phyloP scores from a whole-genome alignment of 2,329 filamentous ascomycete species.

The Cladosporium halotolerans region DNA sequence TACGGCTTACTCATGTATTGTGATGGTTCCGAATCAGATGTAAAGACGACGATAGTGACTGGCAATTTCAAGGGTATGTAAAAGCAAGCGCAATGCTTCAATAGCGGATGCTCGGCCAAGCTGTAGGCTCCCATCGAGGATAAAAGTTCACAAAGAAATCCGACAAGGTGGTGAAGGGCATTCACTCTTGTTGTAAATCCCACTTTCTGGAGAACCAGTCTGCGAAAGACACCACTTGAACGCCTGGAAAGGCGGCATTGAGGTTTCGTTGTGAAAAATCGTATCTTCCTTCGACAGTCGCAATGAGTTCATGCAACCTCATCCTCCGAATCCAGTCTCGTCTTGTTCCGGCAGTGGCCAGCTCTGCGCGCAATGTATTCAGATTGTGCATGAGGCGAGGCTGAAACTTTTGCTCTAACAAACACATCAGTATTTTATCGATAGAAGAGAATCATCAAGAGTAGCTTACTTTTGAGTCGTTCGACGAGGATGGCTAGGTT shows the following conservation, averaged over 20 bases:
- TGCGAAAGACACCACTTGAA: conserved; percentile 31
- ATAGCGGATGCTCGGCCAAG: no score
- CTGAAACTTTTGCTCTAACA: conserved; percentile 14
- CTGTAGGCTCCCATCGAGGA: no score
- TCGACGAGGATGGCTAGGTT: conserved; percentile 54
- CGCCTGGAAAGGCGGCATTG: conserved; percentile 42
- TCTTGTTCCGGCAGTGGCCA: conserved; percentile 35
- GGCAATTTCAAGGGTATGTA: no score
- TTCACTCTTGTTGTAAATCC: conserved; percentile 12
- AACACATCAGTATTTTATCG: neutral
- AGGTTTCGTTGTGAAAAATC: conserved; percentile 57
- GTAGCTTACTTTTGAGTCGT: conserved; percentile 38
- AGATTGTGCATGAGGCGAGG: conserved; percentile 39
- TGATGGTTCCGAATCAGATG: no score
- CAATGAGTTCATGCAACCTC: conserved; percentile 55
- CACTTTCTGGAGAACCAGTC: conserved; percentile 33
- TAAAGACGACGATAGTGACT: no score
- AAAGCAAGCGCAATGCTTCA: no score
- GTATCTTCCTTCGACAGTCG: conserved; percentile 63
- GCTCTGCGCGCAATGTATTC: conserved; percentile 45
- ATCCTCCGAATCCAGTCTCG: conserved; percentile 32
- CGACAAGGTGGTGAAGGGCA: no score
- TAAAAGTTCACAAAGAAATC: no score
- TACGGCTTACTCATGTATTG: no score
- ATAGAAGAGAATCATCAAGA: neutral